Evolutionary conservation across 257 asterid genomes (phyloP), one percentile per base, ranked within the genome.

Genomic region (Perilla frutescens): DNA sequence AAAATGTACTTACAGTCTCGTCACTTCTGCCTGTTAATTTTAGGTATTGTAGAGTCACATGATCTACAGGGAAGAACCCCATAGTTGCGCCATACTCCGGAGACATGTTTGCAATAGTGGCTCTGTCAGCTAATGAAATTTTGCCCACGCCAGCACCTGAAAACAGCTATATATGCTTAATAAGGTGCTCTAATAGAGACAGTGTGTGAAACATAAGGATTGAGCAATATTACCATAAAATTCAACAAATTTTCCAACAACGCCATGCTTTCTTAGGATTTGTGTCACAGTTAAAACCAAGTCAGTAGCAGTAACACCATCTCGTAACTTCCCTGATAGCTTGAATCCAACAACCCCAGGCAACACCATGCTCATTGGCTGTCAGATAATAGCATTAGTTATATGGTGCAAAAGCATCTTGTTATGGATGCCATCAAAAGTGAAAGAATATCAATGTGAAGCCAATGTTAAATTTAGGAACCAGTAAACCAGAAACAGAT

Each of bases 61-160:
- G 84, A 82, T 93, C 98, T 29, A 93, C 98, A 15, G 97, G 98
- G 87, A 93, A 93, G 87, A 93, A 93, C n/a, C 98, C 96, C 98
- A 93, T 93, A 41, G 98, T 93, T 71, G 98, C 97, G 66, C 97
- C 97, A 86, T 93, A 93, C 82, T 93, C 98, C 0, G 98, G 98
- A 54, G 98, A 88, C 98, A 93, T 93, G 83, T 93, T 93, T 62
- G 98, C 97, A 68, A 93, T 93, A 70, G 97, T 93, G 68, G 98
- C 98, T 82, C 98, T 88, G 87, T 93, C 98, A 79, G 98, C 97
- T 84, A 93, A 84, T 66, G 98, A 93, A 76, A 90, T 84, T 84
- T 81, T 72, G 77, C 93, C 94, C 73, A 91, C 89, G 62, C 97
- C 98, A 39, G 47, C 76, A 72, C 98, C 98, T 93, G 86, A 62